Conservation (phyloP, 2,329 filamentous ascomycete species). For the Aureobasidium sp. region DNA sequence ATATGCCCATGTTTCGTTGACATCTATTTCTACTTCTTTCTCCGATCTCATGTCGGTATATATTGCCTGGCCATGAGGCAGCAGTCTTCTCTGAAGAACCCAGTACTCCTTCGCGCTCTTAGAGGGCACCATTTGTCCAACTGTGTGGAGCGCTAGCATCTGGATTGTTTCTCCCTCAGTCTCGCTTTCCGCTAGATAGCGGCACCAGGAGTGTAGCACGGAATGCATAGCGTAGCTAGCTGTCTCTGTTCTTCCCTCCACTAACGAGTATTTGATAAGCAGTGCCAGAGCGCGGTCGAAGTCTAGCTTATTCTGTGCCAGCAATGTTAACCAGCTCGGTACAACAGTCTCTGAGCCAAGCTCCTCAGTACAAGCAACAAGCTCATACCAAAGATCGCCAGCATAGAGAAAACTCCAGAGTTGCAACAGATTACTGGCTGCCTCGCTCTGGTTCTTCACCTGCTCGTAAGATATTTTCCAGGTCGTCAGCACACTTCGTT, state of each 20-base stretch:
- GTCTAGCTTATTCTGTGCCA: conserved; percentile 16
- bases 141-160: not conserved
- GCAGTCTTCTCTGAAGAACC: not conserved
- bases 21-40: no score
- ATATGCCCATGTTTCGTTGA: not conserved
- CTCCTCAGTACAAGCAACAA: conserved; percentile 19
- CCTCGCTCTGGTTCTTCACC: conserved; percentile 21
- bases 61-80: not conserved
- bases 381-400: conserved; percentile 25
- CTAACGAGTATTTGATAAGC: conserved; percentile 26
- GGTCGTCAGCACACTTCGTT: conserved; percentile 29
- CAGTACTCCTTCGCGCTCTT: not conserved
- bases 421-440: conserved; percentile 25
- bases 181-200: not conserved
- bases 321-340: conserved; percentile 18
- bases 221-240: conserved; percentile 29
- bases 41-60: not conserved
- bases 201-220: conserved; percentile 30
- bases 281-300: conserved; percentile 23
- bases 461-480: conserved; percentile 30
- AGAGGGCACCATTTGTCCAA: not conserved
- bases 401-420: conserved; percentile 27
- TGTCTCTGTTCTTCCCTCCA: conserved; percentile 21
- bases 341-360: no score
- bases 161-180: conserved; percentile 16